Percentiles rank a stretch among this genome's conserved stretches.
Conservation (phyloP, 2,329 filamentous ascomycete genomes). For the Colletotrichum spaethianum region DNA sequence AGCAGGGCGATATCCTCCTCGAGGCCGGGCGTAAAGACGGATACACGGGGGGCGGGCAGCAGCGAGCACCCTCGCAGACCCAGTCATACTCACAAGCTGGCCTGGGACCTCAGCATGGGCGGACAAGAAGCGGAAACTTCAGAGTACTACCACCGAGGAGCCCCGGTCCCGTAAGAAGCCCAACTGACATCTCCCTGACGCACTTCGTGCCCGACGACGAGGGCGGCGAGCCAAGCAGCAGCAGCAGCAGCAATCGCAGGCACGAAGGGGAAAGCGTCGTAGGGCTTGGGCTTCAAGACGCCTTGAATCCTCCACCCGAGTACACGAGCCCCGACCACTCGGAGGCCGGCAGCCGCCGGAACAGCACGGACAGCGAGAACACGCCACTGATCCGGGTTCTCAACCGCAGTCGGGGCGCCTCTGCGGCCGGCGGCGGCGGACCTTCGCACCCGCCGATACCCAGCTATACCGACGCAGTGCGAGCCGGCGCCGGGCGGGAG, state of each 20-base stretch:
- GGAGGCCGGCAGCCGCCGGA: constrained; percentile 68
- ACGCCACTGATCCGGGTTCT: constrained; percentile 66
- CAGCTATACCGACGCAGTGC: constrained; percentile 83
- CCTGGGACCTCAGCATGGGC: constrained; percentile 75
- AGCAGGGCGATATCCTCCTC: constrained; percentile 95
- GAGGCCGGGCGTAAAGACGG: constrained; percentile 83
- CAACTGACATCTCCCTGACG: constrained; percentile 95
- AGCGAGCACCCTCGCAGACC: constrained; percentile 61
- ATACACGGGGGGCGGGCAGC: constrained; percentile 58
- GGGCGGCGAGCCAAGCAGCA: constrained; percentile 74
- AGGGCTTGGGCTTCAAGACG: constrained; percentile 67
- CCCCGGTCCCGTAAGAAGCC: constrained; percentile 89
- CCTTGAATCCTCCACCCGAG: constrained; percentile 77
- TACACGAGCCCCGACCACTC: constrained; percentile 78
- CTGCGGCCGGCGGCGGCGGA: constrained; percentile 57
- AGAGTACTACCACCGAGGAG: constrained; percentile 83
- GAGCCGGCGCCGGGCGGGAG: constrained; percentile 64
- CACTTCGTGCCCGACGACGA: constrained; percentile 82
- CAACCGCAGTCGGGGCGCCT: constrained; percentile 66
- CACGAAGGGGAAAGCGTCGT: constrained; percentile 50
- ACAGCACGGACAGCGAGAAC: constrained; percentile 71
- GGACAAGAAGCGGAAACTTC: constrained; percentile 84
- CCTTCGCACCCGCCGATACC: constrained; percentile 77
- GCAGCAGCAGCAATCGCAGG: constrained; percentile 53
- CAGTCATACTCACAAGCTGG: constrained; percentile 52